Percentiles rank a stretch among this genome's conserved stretches.
Conservation (phyloP, 73 alveolate species). For the Paramecium sexaurelia region DNA sequence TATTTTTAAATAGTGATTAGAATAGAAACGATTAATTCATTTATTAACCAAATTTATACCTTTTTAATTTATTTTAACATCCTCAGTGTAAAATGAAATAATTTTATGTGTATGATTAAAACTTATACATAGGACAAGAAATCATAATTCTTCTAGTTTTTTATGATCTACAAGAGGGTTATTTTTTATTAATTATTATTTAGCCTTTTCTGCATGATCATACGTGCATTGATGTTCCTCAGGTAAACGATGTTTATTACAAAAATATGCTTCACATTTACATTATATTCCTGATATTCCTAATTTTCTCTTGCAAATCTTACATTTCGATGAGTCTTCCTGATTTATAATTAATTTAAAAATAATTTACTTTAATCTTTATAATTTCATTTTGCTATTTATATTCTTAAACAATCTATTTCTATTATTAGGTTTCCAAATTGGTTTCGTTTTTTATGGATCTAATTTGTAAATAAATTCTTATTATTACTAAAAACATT, state of each 20-base stretch:
- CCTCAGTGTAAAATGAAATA: no score
- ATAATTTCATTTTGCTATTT: not conserved
- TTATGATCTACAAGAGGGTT: conserved; percentile 64
- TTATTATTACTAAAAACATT: not conserved
- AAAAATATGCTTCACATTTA: conserved; percentile 56
- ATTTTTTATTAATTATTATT: conserved; percentile 53
- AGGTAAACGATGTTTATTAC: conserved; percentile 63
- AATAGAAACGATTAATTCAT: no score
- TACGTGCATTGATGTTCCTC: conserved; percentile 62
- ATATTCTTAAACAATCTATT: not conserved
- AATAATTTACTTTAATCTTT: not conserved
- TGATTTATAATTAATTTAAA: no score
- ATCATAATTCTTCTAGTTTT: not conserved
- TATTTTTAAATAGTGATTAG: no score
- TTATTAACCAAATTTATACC: no score
- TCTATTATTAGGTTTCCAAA: not conserved
- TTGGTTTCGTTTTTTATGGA: not conserved
- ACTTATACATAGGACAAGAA: not conserved
- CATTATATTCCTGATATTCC: conserved; percentile 58
- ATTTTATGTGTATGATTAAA: no score
- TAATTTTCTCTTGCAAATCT: conserved; percentile 57
- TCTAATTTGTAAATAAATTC: not conserved
- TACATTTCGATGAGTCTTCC: conserved; percentile 68
- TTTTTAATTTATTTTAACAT: no score
- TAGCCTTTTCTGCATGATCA: conserved; percentile 67